Percentiles rank a stretch among this genome's conserved stretches.
These are phyloP conservation scores for Geosmithia flava DNA, from an alignment of 2,329 filamentous ascomycete genomes.

Conservation along the genomic window DNA sequence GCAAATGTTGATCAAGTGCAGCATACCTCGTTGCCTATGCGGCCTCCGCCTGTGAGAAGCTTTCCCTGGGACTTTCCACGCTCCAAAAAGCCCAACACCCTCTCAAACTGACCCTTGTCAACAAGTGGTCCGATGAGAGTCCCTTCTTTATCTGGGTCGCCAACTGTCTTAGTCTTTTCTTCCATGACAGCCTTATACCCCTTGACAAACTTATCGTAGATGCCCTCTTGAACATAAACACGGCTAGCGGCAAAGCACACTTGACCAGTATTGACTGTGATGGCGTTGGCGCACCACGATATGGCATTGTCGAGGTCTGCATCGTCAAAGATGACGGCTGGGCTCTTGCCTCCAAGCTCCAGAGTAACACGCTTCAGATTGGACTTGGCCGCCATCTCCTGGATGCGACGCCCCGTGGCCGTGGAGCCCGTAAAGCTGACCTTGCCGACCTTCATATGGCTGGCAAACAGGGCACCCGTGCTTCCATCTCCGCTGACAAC, in stretches of 20 bases:
- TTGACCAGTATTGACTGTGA: conserved; percentile 63
- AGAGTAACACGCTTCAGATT: conserved; percentile 62
- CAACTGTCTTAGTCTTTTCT: conserved; percentile 39
- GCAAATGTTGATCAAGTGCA: too few relatives aligned
- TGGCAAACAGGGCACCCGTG: conserved; percentile 12
- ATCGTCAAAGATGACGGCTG: conserved; percentile 53
- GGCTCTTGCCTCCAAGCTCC: conserved; percentile 60
- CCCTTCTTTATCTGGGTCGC: conserved; percentile 43
- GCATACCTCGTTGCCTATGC: conserved; percentile 20
- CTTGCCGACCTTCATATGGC: conserved; percentile 26
- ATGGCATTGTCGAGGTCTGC: conserved; percentile 50
- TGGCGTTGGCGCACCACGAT: conserved; percentile 18
- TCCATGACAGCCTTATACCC: conserved; percentile 47
- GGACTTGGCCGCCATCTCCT: conserved; percentile 44
- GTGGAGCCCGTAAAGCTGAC: conserved; percentile 64
- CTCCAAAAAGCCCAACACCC: conserved; percentile 31
- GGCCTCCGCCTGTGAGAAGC: conserved; percentile 20
- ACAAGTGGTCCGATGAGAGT: conserved; percentile 48
- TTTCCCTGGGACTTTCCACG: conserved; percentile 22
- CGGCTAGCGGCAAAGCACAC: conserved; percentile 64
- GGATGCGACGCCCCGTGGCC: conserved; percentile 52
- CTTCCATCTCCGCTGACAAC: conserved; percentile 26
- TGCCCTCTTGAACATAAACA: conserved; percentile 51
- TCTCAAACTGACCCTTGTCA: conserved; percentile 32
- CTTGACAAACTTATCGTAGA: conserved; percentile 49